These are phyloP conservation scores for Piper longum DNA, from an alignment of 164 flowering plant genomes.

Conservation along the genomic window DNA sequence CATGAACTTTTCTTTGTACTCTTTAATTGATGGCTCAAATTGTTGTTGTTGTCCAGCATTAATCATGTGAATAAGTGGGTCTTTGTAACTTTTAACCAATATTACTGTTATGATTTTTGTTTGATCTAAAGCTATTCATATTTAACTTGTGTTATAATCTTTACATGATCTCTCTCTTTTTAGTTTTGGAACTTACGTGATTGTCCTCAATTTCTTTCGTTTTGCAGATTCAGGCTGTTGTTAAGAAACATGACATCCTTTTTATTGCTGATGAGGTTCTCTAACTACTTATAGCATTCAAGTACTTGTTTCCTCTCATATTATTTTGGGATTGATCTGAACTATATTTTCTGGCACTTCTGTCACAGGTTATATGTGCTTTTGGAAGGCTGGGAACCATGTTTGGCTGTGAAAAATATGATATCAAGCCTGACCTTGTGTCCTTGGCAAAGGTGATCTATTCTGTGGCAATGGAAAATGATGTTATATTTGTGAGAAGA, in stretches of 20 bases:
- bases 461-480: background rate
- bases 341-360: background rate
- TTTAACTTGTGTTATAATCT: too few relatives aligned
- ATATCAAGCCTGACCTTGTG: conserved; percentile 91
- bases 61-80: too few relatives aligned
- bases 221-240: conserved; percentile 70
- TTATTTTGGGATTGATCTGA: background rate
- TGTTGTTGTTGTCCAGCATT: too few relatives aligned
- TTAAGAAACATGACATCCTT: conserved; percentile 85
- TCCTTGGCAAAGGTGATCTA: conserved; percentile 69
- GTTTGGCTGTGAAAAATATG: conserved; percentile 92
- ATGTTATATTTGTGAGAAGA: background rate
- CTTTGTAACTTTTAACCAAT: too few relatives aligned
- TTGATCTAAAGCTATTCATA: too few relatives aligned
- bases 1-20: background rate
- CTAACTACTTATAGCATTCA: background rate
- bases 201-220: background rate
- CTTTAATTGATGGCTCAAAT: too few relatives aligned
- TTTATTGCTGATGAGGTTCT: conserved; percentile 91
- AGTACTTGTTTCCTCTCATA: background rate
- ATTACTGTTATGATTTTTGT: too few relatives aligned
- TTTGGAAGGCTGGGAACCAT: conserved; percentile 97
- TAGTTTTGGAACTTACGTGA: background rate
- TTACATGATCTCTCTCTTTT: background rate
- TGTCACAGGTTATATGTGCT: conserved; percentile 71